A percentile compares a stretch with the other conserved stretches of the same genome.
Evolutionary conservation across 2,329 filamentous ascomycete species (phyloP).

Genomic region (Beauveria rudraprayagi): DNA sequence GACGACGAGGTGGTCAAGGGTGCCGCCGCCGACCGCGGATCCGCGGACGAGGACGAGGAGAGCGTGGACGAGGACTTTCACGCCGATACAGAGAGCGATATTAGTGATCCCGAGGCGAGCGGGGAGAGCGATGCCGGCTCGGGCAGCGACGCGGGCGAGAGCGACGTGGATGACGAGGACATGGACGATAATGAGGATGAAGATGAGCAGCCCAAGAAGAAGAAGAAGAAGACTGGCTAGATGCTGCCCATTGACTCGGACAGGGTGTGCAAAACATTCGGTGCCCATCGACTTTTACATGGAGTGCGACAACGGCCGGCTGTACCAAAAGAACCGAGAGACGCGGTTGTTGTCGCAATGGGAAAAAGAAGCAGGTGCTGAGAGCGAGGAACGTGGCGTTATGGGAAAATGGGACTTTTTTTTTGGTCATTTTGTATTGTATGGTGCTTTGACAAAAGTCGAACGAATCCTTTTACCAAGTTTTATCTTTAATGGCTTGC

Average conservation of each 20-base stretch:
- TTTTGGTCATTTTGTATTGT: neutral
- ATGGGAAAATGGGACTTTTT: neutral
- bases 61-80: conserved; percentile 94
- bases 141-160: conserved; percentile 44
- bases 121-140: conserved; percentile 59
- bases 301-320: too few species aligned
- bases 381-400: conserved; percentile 2
- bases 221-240: conserved; percentile 38
- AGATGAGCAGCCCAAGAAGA: conserved; percentile 42
- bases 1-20: conserved; percentile 68
- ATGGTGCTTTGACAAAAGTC: neutral
- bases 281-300: neutral
- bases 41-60: conserved; percentile 92
- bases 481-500: neutral
- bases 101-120: conserved; percentile 92
- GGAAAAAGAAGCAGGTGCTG: too few species aligned
- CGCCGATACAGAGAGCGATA: conserved; percentile 85
- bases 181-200: conserved; percentile 36
- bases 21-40: conserved; percentile 68
- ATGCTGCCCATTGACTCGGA: neutral
- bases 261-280: neutral
- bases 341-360: neutral
- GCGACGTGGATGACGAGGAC: conserved; percentile 38
- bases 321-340: neutral
- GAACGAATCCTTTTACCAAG: neutral